Evolutionary conservation across 169 alveolate genomes (phyloP).

Genomic region (Theileria annulata): DNA sequence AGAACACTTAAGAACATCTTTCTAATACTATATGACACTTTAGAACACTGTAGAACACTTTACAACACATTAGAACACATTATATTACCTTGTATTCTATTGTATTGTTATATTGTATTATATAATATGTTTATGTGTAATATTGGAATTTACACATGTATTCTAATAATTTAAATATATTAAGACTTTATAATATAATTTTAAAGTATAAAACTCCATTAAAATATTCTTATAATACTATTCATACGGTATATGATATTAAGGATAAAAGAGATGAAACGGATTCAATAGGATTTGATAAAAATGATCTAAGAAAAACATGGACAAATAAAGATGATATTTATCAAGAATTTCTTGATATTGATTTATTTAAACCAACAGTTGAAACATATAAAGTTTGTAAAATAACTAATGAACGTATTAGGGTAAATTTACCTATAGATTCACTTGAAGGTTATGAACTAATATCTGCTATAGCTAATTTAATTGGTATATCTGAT

Average conservation of each 20-base stretch:
- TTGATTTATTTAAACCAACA: not conserved
- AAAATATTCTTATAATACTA: not conserved
- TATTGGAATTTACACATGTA: not conserved
- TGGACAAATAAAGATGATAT: conserved; percentile 38
- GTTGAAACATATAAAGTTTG: conserved; percentile 24
- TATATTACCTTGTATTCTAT: no score
- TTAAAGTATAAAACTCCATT: not conserved
- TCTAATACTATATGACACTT: no score
- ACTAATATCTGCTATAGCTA: not conserved
- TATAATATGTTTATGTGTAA: not conserved
- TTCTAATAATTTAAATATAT: no score
- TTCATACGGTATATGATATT: conserved; percentile 23
- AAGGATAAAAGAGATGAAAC: conserved; percentile 27
- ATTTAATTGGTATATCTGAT: not conserved
- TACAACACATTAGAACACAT: no score
- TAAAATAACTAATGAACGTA: conserved; percentile 21
- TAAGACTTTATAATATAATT: not conserved
- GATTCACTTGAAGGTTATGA: conserved; percentile 26
- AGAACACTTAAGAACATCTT: no score
- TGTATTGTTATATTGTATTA: no score
- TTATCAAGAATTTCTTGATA: conserved; percentile 27
- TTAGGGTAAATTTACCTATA: conserved; percentile 38
- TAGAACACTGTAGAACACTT: no score
- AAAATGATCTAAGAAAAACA: conserved; percentile 36
- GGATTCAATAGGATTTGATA: conserved; percentile 31